Base-by-base conservation (phyloP, 257 asterid genomes). In the Nicotiana knightiana region DNA sequence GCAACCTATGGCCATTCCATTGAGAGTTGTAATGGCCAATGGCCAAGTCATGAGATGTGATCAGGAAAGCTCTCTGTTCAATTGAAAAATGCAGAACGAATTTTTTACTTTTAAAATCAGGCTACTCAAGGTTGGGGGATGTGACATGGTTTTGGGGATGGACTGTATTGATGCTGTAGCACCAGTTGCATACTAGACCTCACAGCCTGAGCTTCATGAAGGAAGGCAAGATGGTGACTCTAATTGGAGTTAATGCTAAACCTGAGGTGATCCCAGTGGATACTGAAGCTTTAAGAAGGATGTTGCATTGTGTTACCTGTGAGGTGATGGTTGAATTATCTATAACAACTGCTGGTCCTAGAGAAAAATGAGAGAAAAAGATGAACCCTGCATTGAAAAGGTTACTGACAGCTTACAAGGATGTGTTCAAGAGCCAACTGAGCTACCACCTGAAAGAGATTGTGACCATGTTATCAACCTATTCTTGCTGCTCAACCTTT, bases 61-160 rank as follows among this genome's bases (percentile, higher is more conserved):
- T 2, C 9, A 5, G 0, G 37, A 2, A 21, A 11, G 53, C 35
- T 16, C 15, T 37, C 0, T 3, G 0, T 3, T 13, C 57, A 2
- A 1, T 2, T 80, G 82, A 64, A 59, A 10, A 3, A n/a, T 80
- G 46, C 43, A 46, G 5, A 28, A 46, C 2, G 35, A n/a, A 2
- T 5, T 4, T 21, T 77, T 54, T 13, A 0, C 0, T 1, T 1
- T 11, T 0, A n/a, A 77, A 5, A 21, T 62, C 6, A 35, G 3
- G 0, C 0, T 80, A 3, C 28, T 80, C 3, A 11, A 17, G 3
- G 6, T 80, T 3, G 43, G 63, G 3, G 76, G 64, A 3, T 39
- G 76, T 64, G 82, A 80, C 13, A 37, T 80, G 82, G 28, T 80
- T 1, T 6, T 80, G 1, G 82, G 82, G 0, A 18, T 80, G 76